Base-by-base conservation (phyloP, 2,329 filamentous ascomycete genomes). In the Fusarium hostae region DNA sequence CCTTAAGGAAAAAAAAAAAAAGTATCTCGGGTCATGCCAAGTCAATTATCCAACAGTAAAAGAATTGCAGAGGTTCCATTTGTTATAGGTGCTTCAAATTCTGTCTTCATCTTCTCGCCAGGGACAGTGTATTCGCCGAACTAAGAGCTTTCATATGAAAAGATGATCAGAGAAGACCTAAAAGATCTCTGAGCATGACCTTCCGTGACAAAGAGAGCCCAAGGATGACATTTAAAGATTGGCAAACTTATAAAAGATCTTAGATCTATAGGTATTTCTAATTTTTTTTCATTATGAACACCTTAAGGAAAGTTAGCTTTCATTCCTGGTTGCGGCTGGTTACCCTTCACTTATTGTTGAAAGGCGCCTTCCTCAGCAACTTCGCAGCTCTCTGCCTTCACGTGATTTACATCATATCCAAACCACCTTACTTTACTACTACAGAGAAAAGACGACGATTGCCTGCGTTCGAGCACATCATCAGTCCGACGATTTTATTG, bases 321-420 rank as follows among this genome's bases (percentile, higher is more conserved):
- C 15, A 34, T 35, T 20, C 15, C 51, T 55, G 39, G 24, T 69
- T 65, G 45, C n/a, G 34, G 44, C 28, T 45, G 52, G 63, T 54
- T 59, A 52, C 44, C 32, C 34, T 58, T 43, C 26, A 43, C 43
- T 59, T 56, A 45, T 54, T 44, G 35, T 47, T 35, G 18, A 63
- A 22, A 13, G 39, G 35, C 26, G 13, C n/a, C 44, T 40, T 45
- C 39, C 43, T 44, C 56, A 57, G 59, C n/a, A 66, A 55, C 52
- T 59, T 48, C 22, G 34, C 34, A 51, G 34, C 22, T 32, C 34
- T 32, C 39, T 45, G 15, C 39, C 50, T 64, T 61, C 70, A 72
- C 70, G 70, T 72, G 70, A 72, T 71, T 55, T 43, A 20, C 28
- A 64, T 73, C 50, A 59, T 56, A 58, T 22, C 28, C 24, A 59